phyloP scores from a whole-genome alignment of 192 early-diverging fungal genomes.

The Coemansia sp. region DNA sequence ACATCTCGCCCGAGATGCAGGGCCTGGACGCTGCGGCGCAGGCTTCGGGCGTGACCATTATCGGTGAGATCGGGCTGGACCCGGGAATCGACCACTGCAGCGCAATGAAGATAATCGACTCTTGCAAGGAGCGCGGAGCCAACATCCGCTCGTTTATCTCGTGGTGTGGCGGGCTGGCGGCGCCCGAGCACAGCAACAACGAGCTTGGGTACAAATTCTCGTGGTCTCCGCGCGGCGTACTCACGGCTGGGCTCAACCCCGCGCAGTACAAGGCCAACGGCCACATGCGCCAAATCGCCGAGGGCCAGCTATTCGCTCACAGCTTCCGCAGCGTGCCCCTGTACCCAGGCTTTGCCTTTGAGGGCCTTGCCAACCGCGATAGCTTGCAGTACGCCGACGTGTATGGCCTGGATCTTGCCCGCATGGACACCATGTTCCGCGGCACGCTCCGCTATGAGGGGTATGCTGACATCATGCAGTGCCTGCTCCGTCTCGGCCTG shows the following conservation, averaged over 20 bases:
- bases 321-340: slow-evolving; percentile 73
- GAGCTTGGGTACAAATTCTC: slow-evolving; percentile 95
- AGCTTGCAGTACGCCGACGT: slow-evolving; percentile 82
- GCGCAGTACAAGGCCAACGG: slow-evolving; percentile 78
- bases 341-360: slow-evolving; percentile 85
- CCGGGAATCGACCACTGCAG: slow-evolving; percentile 98
- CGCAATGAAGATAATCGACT: slow-evolving; percentile 93
- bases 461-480: slow-evolving; percentile 83
- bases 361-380: slow-evolving; percentile 94
- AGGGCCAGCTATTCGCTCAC: slow-evolving; percentile 64
- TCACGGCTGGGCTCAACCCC: slow-evolving; percentile 83
- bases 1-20: slow-evolving; percentile 91
- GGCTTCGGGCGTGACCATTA: slow-evolving; percentile 77
- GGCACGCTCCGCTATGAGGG: slow-evolving; percentile 93
- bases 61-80: slow-evolving; percentile 98
- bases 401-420: slow-evolving; percentile 74
- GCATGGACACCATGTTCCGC: slow-evolving; percentile 88
- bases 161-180: slow-evolving; percentile 94
- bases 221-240: slow-evolving; percentile 89
- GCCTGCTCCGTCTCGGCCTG: slow-evolving; percentile 74
- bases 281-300: slow-evolving; percentile 62
- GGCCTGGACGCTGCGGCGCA: slow-evolving; percentile 70
- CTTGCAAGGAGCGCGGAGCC: slow-evolving; percentile 72
- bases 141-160: slow-evolving; percentile 80
- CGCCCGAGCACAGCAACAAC: slow-evolving; percentile 88